Evolutionary conservation across 2,329 filamentous ascomycete species (phyloP).

Genomic region (Diplocarpon mali): DNA sequence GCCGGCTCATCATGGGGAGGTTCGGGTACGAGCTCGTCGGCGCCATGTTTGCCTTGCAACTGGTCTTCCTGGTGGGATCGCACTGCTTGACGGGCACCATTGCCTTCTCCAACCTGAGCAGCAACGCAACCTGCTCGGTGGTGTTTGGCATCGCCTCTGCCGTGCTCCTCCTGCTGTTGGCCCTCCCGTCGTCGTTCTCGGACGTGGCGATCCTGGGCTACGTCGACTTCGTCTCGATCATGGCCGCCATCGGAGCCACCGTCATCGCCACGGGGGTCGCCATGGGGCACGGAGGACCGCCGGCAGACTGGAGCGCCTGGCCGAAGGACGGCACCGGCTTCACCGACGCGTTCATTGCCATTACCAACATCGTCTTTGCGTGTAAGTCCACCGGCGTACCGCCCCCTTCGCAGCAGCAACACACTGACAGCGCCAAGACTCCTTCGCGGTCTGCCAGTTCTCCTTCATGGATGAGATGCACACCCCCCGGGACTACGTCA

Average conservation of each 20-base stretch:
- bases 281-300: background rate
- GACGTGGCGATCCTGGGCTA: slow-evolving; percentile 44
- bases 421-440: slow-evolving; percentile 10
- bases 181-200: slow-evolving; percentile 44
- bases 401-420: too few relatives aligned
- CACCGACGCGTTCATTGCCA: slow-evolving; percentile 36
- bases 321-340: slow-evolving; percentile 28
- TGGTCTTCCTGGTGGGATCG: slow-evolving; percentile 51
- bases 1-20: slow-evolving; percentile 39
- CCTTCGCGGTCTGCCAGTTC: slow-evolving; percentile 26
- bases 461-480: slow-evolving; percentile 26
- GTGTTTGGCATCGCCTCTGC: slow-evolving; percentile 41
- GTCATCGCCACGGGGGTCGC: slow-evolving; percentile 43
- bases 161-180: slow-evolving; percentile 39
- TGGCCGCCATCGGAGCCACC: slow-evolving; percentile 40
- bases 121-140: slow-evolving; percentile 43
- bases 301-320: slow-evolving; percentile 18
- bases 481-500: slow-evolving; percentile 28
- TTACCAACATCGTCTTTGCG: slow-evolving; percentile 50
- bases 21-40: slow-evolving; percentile 42
- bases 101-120: slow-evolving; percentile 45
- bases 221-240: slow-evolving; percentile 38
- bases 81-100: slow-evolving; percentile 51
- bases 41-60: slow-evolving; percentile 38
- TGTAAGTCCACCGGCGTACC: slow-evolving; percentile 27